These are phyloP conservation scores for Lithohypha guttulata DNA, from an alignment of 2,329 filamentous ascomycete genomes.

Conservation along the genomic window DNA sequence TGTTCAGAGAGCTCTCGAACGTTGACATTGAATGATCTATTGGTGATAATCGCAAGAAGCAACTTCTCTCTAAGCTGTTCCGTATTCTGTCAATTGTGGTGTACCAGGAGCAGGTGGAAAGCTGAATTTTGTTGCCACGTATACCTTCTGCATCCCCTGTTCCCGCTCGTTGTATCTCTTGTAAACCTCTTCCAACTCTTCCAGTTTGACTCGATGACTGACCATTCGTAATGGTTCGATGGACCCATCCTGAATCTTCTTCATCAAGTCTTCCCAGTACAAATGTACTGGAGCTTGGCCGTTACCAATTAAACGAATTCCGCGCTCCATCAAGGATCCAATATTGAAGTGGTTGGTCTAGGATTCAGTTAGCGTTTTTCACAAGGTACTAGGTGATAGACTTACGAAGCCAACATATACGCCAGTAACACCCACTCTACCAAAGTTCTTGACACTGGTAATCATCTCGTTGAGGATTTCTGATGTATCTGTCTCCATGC, in stretches of 20 bases:
- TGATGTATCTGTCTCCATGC: constrained; percentile 73
- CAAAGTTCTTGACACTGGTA: constrained; percentile 42
- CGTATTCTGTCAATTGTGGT: constrained; percentile 38
- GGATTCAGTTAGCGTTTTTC: constrained; percentile 1
- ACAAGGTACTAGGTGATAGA: constrained; percentile 12
- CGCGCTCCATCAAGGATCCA: constrained; percentile 73
- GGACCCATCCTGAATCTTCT: constrained; percentile 53
- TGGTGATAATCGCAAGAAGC: too few species aligned
- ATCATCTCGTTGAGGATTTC: constrained; percentile 49
- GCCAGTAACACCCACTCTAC: constrained; percentile 67
- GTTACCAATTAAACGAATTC: constrained; percentile 65
- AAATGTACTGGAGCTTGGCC: constrained; percentile 65
- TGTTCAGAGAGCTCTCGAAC: background rate
- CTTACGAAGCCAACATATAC: constrained; percentile 51
- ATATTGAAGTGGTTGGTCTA: constrained; percentile 75
- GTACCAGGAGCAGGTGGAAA: constrained; percentile 39
- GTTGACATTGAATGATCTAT: background rate
- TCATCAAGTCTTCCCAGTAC: constrained; percentile 71
- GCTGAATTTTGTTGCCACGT: constrained; percentile 50
- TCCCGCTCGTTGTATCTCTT: constrained; percentile 45
- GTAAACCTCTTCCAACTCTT: constrained; percentile 61
- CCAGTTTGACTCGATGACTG: constrained; percentile 63
- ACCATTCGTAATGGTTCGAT: constrained; percentile 73
- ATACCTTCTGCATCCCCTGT: constrained; percentile 71
- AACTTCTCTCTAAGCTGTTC: too few species aligned